These are phyloP conservation scores for Sodiomyces alkalinus DNA, from an alignment of 2,329 filamentous ascomycete species.

Conservation along the genomic window DNA sequence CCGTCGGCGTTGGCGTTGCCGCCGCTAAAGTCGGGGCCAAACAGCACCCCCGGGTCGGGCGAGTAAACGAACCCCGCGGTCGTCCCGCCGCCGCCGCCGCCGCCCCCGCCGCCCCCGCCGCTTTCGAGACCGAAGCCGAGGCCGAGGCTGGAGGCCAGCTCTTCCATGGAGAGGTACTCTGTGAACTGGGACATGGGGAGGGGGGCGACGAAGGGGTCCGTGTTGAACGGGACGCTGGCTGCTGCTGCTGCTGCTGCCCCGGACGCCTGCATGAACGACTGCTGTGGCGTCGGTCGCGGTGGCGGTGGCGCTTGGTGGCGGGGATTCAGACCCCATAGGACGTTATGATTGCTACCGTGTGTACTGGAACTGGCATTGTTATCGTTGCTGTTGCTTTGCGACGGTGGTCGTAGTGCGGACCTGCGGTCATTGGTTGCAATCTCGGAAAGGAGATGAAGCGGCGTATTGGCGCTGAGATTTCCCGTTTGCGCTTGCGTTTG, in stretches of 20 bases:
- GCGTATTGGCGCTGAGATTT: conserved; percentile 28
- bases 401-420: conserved; percentile 5
- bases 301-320: conserved; percentile 5
- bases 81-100: conserved; percentile 1
- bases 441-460: conserved; percentile 40
- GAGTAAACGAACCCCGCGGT: no score
- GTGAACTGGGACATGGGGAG: not conserved
- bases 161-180: conserved; percentile 4
- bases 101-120: conserved; percentile 4
- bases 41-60: no score
- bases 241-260: no score
- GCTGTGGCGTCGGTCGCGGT: conserved; percentile 12
- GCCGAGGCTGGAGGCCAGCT: conserved; percentile 6
- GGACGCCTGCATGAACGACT: conserved; percentile 25
- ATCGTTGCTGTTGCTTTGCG: conserved; percentile 6
- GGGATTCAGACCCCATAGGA: conserved; percentile 7
- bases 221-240: no score
- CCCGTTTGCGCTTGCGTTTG: conserved; percentile 9
- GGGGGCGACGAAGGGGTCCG: conserved; percentile 2
- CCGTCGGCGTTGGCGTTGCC: no score
- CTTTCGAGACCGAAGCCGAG: conserved; percentile 3
- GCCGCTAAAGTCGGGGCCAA: no score
- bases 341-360: no score
- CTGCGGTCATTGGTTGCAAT: conserved; percentile 30
- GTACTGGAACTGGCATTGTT: no score